phyloP scores from a whole-genome alignment of 257 asterid species.

The Asclepias syriaca region DNA sequence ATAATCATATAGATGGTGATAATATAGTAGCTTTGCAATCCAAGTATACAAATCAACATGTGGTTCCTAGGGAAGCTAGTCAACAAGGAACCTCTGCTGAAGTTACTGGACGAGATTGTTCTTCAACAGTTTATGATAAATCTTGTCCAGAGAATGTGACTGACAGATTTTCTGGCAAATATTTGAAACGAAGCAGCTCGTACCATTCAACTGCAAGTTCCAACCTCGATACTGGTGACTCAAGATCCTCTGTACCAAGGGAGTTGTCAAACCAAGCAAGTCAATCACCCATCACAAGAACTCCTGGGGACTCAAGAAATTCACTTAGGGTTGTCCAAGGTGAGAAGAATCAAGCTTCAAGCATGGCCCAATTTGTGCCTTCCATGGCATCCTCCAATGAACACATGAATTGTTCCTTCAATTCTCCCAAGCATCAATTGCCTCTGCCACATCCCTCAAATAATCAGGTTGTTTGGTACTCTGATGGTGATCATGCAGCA shows the following conservation, averaged over 20 bases:
- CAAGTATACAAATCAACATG: conserved; percentile 36
- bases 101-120: conserved; percentile 38
- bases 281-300: conserved; percentile 63
- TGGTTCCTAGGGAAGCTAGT: conserved; percentile 35
- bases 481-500: conserved; percentile 79
- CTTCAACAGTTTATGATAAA: conserved; percentile 13
- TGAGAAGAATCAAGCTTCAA: conserved; percentile 51
- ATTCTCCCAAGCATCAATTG: conserved; percentile 51
- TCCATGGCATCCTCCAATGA: conserved; percentile 43
- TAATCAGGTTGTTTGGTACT: conserved; percentile 43
- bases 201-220: conserved; percentile 26
- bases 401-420: conserved; percentile 46
- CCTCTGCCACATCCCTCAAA: conserved; percentile 41
- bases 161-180: conserved; percentile 28
- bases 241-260: conserved; percentile 44
- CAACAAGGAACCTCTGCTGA: conserved; percentile 46
- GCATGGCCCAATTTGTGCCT: conserved; percentile 33
- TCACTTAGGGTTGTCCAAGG: conserved; percentile 46
- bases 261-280: conserved; percentile 52
- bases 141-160: conserved; percentile 13
- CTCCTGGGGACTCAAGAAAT: conserved; percentile 57
- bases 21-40: conserved; percentile 41
- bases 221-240: conserved; percentile 35
- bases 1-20: conserved; percentile 31
- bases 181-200: conserved; percentile 32